Evolutionary conservation across 202 grass and related monocot genomes (phyloP).

Genomic region (Alloteropsis angusta): DNA sequence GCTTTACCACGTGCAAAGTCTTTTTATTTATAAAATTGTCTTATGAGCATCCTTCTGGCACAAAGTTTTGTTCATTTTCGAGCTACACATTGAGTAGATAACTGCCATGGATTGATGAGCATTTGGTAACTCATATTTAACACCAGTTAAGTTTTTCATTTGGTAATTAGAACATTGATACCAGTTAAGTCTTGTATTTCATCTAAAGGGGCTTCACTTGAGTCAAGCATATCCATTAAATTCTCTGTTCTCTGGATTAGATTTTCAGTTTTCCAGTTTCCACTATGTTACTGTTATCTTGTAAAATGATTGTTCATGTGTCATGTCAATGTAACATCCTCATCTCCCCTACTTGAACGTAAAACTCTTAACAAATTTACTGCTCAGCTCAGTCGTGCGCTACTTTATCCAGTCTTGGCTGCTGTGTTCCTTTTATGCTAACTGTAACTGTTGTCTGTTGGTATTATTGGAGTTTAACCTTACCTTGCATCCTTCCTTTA

Average conservation of each 20-base stretch:
- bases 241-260: not conserved
- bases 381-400: not conserved
- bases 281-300: not conserved
- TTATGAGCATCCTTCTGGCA: not conserved
- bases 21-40: constrained; percentile 10
- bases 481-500: not conserved
- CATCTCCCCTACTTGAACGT: not conserved
- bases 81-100: not conserved
- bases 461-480: constrained; percentile 9
- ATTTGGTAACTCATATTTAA: no score
- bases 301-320: constrained; percentile 1
- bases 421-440: not conserved
- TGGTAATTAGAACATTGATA: no score
- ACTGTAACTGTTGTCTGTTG: not conserved
- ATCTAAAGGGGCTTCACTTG: not conserved
- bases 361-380: not conserved
- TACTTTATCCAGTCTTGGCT: not conserved
- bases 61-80: not conserved
- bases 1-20: not conserved
- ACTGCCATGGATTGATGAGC: not conserved
- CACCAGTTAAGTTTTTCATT: no score
- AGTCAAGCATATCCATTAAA: not conserved
- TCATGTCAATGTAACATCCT: not conserved
- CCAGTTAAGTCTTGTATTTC: no score
- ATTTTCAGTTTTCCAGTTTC: not conserved